Percentiles rank a stretch among this genome's conserved stretches.
phyloP scores from a whole-genome alignment of 495 filamentous ascomycete species.

The Staphylotrichum longicolle region DNA sequence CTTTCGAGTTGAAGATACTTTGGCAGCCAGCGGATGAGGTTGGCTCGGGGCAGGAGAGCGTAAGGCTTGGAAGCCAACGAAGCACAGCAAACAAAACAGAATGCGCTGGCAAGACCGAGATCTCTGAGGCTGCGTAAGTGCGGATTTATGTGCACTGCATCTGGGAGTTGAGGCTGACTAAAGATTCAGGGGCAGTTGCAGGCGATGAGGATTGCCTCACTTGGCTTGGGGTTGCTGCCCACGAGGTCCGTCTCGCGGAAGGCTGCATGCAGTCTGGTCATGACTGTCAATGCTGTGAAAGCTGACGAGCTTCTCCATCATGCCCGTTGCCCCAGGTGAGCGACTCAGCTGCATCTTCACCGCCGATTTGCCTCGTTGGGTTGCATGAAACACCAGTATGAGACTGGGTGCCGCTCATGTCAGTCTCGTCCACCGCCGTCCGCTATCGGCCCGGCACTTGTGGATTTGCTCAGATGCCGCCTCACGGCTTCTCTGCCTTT shows the following conservation, averaged over 20 bases:
- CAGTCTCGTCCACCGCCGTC: not conserved
- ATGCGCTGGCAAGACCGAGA: not conserved
- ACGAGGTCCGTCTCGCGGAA: too few relatives aligned
- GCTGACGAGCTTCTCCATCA: not conserved
- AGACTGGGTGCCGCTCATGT: not conserved
- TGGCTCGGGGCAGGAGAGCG: not conserved
- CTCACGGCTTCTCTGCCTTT: not conserved
- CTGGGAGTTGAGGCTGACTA: conserved; percentile 7
- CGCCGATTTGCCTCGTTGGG: conserved; percentile 14
- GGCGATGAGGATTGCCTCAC: not conserved
- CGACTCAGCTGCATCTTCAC: conserved; percentile 14
- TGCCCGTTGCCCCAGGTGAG: conserved; percentile 6
- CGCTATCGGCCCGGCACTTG: conserved; percentile 1
- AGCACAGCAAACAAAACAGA: conserved; percentile 6
- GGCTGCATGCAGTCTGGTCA: not conserved
- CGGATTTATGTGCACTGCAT: not conserved
- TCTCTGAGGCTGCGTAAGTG: not conserved
- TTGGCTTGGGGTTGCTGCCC: too few relatives aligned
- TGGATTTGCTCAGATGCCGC: not conserved
- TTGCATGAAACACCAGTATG: conserved; percentile 6
- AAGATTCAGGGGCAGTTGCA: too few relatives aligned
- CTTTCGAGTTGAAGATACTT: not conserved
- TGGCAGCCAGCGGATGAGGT: too few relatives aligned
- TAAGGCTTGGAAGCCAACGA: conserved; percentile 1
- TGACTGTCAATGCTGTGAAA: not conserved